These are phyloP conservation scores for Monosporascus sp. DNA, from an alignment of 2,329 filamentous ascomycete genomes.

Conservation along the genomic window DNA sequence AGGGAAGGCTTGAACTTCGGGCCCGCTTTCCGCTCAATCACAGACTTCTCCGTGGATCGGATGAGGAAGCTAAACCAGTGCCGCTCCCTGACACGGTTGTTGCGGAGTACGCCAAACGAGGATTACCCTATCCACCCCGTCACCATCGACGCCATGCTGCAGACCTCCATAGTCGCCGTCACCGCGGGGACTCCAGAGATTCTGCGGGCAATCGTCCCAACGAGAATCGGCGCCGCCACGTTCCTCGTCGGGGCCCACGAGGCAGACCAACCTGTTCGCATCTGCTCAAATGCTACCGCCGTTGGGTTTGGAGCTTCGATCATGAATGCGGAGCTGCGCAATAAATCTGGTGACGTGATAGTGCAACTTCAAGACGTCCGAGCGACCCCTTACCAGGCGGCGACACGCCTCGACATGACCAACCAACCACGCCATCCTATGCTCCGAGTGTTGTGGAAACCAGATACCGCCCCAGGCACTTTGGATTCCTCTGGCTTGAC, in stretches of 20 bases:
- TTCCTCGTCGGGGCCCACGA: not conserved
- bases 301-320: slow-evolving; percentile 5
- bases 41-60: slow-evolving; percentile 2
- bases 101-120: not conserved
- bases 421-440: slow-evolving; percentile 8
- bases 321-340: slow-evolving; percentile 4
- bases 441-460: slow-evolving; percentile 12
- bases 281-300: not conserved
- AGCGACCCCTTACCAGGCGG: slow-evolving; percentile 1
- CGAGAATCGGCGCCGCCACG: not conserved
- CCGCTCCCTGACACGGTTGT: slow-evolving; percentile 3
- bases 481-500: not conserved
- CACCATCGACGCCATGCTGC: slow-evolving; percentile 7
- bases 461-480: slow-evolving; percentile 7
- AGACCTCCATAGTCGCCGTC: slow-evolving; percentile 1
- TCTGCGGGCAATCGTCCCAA: slow-evolving; percentile 6
- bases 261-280: not conserved
- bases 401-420: not conserved
- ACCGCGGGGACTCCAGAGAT: slow-evolving; percentile 2
- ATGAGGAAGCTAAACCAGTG: not conserved
- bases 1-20: slow-evolving; percentile 9
- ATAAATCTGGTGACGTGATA: not conserved
- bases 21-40: slow-evolving; percentile 6
- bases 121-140: slow-evolving; percentile 6
- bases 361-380: slow-evolving; percentile 3